These are phyloP conservation scores for Sporothrix brunneoviolacea DNA, from an alignment of 2,329 filamentous ascomycete genomes.

Conservation along the genomic window DNA sequence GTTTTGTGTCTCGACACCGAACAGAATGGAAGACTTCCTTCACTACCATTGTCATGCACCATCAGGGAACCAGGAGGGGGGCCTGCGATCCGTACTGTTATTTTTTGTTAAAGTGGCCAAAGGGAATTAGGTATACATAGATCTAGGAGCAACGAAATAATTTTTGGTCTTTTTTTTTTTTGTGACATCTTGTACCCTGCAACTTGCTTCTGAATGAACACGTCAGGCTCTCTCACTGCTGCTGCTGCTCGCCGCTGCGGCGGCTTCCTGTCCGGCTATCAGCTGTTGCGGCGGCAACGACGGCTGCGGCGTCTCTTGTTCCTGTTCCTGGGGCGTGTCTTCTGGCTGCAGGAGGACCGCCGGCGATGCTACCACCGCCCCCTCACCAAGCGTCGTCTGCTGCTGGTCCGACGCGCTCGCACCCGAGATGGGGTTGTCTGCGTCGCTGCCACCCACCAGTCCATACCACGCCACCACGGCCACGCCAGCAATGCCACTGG, in stretches of 20 bases:
- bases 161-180: not conserved
- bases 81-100: not conserved
- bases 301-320: too few species aligned
- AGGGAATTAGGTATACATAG: constrained; percentile 10
- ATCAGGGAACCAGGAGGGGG: not conserved
- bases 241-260: not conserved
- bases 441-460: too few species aligned
- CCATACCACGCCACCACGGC: constrained; percentile 1
- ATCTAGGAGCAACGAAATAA: constrained; percentile 13
- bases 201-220: too few species aligned
- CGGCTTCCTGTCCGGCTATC: too few species aligned
- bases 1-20: not conserved
- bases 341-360: too few species aligned
- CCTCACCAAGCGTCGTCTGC: too few species aligned
- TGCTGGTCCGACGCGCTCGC: too few species aligned
- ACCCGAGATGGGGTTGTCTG: too few species aligned
- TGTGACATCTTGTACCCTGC: not conserved
- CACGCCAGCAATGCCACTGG: not conserved
- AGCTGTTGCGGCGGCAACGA: too few species aligned
- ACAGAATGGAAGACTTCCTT: not conserved
- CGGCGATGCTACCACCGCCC: too few species aligned
- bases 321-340: too few species aligned
- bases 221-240: too few species aligned
- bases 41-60: not conserved
- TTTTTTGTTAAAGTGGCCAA: not conserved